phyloP scores from a whole-genome alignment of 2,329 filamentous ascomycete genomes.

The Malbranchea cinnamomea region DNA sequence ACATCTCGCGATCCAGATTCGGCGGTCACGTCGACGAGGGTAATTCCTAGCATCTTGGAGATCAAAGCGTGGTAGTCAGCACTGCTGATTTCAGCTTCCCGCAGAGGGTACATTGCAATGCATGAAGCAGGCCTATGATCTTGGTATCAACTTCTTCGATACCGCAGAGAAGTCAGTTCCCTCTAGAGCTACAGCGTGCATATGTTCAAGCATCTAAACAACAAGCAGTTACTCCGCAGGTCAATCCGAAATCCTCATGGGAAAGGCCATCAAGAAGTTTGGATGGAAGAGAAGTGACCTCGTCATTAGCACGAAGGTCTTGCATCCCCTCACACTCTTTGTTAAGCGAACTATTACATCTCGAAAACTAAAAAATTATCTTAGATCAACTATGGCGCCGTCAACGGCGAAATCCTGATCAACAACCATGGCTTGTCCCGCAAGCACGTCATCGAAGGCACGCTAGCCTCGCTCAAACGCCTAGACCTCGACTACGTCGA shows the following conservation, averaged over 20 bases:
- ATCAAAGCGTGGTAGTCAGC: background rate
- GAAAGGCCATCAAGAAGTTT: slow-evolving; percentile 40
- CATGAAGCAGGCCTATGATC: slow-evolving; percentile 40
- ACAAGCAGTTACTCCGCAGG: slow-evolving; percentile 33
- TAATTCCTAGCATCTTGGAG: slow-evolving; percentile 21
- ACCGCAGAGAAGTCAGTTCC: slow-evolving; percentile 34
- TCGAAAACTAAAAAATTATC: slow-evolving; percentile 1
- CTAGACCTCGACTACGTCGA: slow-evolving; percentile 55
- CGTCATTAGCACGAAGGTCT: slow-evolving; percentile 22
- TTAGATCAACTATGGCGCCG: slow-evolving; percentile 47
- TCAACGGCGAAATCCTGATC: slow-evolving; percentile 45
- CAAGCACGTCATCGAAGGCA: slow-evolving; percentile 56
- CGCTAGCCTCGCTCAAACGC: slow-evolving; percentile 43
- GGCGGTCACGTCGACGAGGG: slow-evolving; percentile 57
- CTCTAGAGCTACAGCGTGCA: background rate
- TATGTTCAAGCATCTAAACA: slow-evolving; percentile 1
- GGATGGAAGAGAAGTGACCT: slow-evolving; percentile 43
- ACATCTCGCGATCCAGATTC: slow-evolving; percentile 48
- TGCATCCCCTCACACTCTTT: slow-evolving; percentile 3
- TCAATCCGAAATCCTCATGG: slow-evolving; percentile 40
- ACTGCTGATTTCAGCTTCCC: background rate
- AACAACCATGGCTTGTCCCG: slow-evolving; percentile 56
- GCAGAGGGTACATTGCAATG: slow-evolving; percentile 19
- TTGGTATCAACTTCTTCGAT: slow-evolving; percentile 44
- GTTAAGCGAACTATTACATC: background rate